Conservation (phyloP, 2,329 filamentous ascomycete genomes). For the Aspergillus sp. region DNA sequence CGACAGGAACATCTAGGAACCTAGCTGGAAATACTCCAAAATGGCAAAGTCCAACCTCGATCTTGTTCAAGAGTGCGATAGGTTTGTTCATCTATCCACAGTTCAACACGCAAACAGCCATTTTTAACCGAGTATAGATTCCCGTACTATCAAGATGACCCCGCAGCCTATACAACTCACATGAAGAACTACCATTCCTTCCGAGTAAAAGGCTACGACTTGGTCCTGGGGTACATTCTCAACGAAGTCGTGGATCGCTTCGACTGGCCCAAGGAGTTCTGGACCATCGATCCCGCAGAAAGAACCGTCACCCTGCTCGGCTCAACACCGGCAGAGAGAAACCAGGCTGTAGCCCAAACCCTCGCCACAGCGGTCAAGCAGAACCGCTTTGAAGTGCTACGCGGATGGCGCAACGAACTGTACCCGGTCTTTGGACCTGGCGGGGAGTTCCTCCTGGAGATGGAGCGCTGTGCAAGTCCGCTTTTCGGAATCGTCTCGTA, state of each 20-base stretch:
- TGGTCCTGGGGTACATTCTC: slow-evolving; percentile 65
- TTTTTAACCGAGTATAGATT: slow-evolving; percentile 60
- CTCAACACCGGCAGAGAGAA: slow-evolving; percentile 66
- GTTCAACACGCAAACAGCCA: background rate
- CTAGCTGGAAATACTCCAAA: slow-evolving; percentile 3
- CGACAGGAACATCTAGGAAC: background rate
- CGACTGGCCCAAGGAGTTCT: slow-evolving; percentile 57
- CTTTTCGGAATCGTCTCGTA: slow-evolving; percentile 78
- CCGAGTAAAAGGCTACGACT: slow-evolving; percentile 68
- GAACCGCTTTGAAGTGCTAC: slow-evolving; percentile 73
- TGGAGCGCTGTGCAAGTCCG: slow-evolving; percentile 75
- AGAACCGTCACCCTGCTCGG: slow-evolving; percentile 67
- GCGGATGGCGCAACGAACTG: slow-evolving; percentile 78
- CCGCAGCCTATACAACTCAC: slow-evolving; percentile 59
- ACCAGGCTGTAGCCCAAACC: slow-evolving; percentile 59
- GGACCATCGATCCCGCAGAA: slow-evolving; percentile 63
- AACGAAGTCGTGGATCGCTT: slow-evolving; percentile 51
- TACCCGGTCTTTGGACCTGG: slow-evolving; percentile 75
- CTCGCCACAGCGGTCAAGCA: slow-evolving; percentile 70
- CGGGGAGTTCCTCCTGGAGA: slow-evolving; percentile 66
- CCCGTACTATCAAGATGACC: slow-evolving; percentile 70
- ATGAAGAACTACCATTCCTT: slow-evolving; percentile 64
- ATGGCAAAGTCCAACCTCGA: slow-evolving; percentile 56
- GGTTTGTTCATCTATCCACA: slow-evolving; percentile 34
- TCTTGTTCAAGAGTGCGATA: slow-evolving; percentile 62